Percentiles rank a stretch among this genome's conserved stretches.
phyloP scores from a whole-genome alignment of 805 yeast genomes.

The Candida pseudofarinosa region DNA sequence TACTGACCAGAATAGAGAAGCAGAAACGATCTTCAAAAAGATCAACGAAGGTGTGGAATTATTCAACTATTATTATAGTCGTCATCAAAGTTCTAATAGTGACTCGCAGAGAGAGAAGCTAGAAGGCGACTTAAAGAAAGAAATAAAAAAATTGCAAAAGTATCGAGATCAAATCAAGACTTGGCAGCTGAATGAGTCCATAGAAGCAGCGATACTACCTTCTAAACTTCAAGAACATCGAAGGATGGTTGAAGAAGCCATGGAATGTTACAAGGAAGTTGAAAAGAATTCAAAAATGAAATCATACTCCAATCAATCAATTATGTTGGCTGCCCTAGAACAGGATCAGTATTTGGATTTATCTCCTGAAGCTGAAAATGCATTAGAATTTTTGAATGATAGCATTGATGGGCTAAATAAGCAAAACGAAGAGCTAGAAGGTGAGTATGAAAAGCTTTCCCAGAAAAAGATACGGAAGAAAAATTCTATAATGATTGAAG shows the following conservation, averaged over 20 bases:
- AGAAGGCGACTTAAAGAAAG: conserved; percentile 42
- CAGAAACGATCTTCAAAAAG: conserved; percentile 40
- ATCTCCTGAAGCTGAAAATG: conserved; percentile 31
- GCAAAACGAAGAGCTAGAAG: conserved; percentile 34
- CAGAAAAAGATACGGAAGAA: conserved; percentile 38
- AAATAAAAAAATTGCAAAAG: conserved; percentile 43
- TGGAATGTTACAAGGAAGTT: conserved; percentile 43
- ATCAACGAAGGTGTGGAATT: conserved; percentile 44
- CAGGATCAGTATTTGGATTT: conserved; percentile 22
- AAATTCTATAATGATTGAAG: conserved; percentile 31
- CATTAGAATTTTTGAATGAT: conserved; percentile 28
- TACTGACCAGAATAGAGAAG: conserved; percentile 25
- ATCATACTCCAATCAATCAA: conserved; percentile 42
- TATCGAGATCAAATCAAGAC: conserved; percentile 43
- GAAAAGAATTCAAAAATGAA: conserved; percentile 41
- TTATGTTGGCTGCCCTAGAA: conserved; percentile 39
- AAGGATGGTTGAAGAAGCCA: conserved; percentile 40
- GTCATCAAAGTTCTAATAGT: conserved; percentile 36
- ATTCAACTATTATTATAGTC: conserved; percentile 41
- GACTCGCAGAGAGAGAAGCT: conserved; percentile 43
- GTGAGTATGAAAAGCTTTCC: conserved; percentile 37
- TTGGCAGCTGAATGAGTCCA: conserved; percentile 38
- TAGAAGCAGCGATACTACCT: conserved; percentile 23
- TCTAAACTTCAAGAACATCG: conserved; percentile 33
- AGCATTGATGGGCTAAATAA: conserved; percentile 27